Evolutionary conservation across 164 flowering plant genomes (phyloP).

Genomic region (Liquidambar formosana): DNA sequence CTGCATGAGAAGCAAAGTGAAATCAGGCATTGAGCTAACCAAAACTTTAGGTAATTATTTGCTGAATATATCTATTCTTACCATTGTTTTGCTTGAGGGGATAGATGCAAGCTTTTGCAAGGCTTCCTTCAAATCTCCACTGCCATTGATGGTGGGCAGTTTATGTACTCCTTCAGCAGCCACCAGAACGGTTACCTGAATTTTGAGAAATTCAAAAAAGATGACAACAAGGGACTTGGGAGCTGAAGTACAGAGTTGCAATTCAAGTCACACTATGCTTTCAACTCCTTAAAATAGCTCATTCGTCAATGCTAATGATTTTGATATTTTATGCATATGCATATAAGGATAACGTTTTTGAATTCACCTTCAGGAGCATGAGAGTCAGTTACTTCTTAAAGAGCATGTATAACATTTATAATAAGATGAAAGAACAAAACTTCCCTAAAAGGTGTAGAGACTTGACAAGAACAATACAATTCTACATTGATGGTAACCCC

Average conservation of each 20-base stretch:
- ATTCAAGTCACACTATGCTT: too few species aligned
- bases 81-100: conserved; percentile 68
- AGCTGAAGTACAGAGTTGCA: not conserved
- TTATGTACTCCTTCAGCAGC: conserved; percentile 87
- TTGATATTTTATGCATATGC: not conserved
- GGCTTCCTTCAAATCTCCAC: conserved; percentile 80
- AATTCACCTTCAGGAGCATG: not conserved
- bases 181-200: conserved; percentile 84
- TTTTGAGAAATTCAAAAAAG: not conserved
- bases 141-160: conserved; percentile 73
- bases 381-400: not conserved
- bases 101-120: conserved; percentile 87
- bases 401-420: not conserved
- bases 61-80: conserved; percentile 18
- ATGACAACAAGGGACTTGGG: not conserved
- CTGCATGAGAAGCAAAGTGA: conserved; percentile 36
- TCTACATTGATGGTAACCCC: not conserved
- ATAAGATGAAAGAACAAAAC: not conserved
- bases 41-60: not conserved
- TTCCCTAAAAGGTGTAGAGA: not conserved
- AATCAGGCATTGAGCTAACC: conserved; percentile 7
- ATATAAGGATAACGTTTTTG: not conserved
- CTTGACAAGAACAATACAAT: not conserved
- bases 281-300: too few species aligned
- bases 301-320: too few species aligned